A percentile compares a stretch with the other conserved stretches of the same genome.
Evolutionary conservation across 805 yeast genomes (phyloP).

Genomic region (Saturnispora gosingensis): DNA sequence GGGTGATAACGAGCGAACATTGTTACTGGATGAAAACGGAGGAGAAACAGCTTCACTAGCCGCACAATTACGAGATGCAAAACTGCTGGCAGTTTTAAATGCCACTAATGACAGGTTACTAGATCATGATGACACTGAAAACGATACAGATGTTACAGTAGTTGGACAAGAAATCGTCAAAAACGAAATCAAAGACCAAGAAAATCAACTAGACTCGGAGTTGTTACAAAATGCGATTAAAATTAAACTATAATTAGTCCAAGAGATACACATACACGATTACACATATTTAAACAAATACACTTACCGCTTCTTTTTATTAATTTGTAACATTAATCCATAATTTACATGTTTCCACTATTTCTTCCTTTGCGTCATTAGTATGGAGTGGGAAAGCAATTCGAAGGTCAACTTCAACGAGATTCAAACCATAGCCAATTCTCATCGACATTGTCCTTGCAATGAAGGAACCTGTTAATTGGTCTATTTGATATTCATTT

Average conservation of each 20-base stretch:
- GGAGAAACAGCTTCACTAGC: neutral
- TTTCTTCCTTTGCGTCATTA: slow-evolving; percentile 2
- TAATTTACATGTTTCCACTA: slow-evolving; percentile 27
- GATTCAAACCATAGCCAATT: slow-evolving; percentile 38
- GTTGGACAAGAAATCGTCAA: neutral
- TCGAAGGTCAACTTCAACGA: slow-evolving; percentile 17
- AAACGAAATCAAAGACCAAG: slow-evolving; percentile 1
- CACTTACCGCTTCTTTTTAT: neutral
- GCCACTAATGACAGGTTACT: slow-evolving; percentile 26
- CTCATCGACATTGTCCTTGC: slow-evolving; percentile 6
- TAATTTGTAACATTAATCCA: slow-evolving; percentile 32
- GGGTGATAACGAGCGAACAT: slow-evolving; percentile 18
- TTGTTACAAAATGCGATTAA: neutral
- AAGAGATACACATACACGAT: neutral
- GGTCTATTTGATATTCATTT: slow-evolving; percentile 29
- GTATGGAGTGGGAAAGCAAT: neutral
- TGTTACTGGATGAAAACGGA: slow-evolving; percentile 13
- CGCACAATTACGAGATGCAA: slow-evolving; percentile 20
- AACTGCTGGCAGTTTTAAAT: slow-evolving; percentile 25
- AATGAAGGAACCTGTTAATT: slow-evolving; percentile 1
- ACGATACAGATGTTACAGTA: slow-evolving; percentile 1
- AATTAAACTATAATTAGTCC: neutral
- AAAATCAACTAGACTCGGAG: neutral
- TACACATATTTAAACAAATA: neutral
- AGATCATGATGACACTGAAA: slow-evolving; percentile 3